Base-by-base conservation (phyloP, 2,329 filamentous ascomycete genomes). In the Apiospora kogelbergensis region DNA sequence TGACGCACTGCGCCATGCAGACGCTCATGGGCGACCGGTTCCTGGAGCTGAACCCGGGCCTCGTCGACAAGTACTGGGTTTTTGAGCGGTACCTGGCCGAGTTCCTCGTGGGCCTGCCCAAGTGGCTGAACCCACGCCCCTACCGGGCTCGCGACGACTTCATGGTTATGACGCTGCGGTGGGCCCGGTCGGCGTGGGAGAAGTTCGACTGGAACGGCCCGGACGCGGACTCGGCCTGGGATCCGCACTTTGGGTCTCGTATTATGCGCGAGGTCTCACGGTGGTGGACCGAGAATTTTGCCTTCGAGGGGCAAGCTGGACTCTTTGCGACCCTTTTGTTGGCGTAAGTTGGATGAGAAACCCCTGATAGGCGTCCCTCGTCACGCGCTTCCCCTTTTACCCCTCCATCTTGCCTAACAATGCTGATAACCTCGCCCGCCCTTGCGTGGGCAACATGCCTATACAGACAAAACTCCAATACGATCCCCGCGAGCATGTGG, bases 401-500 rank as follows among this genome's bases (percentile, higher is more conserved):
- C 1, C n/a, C n/a, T 15, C 17, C 37, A 7, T n/a, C 33, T 15
- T 17, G 3, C 6, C 17, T 9, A 20, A 33, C 24, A 10, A 33
- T 40, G 10, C 57, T 41, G 3, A 42, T 42, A 6, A 22, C n/a
- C 17, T 13, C 22, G 9, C 17, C 33, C 66, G 20, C 46, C 15
- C 2, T 7, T n/a, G n/a, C n/a, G n/a, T n/a, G n/a, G n/a, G n/a
- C n/a, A n/a, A n/a, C n/a, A 30, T 17, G 48, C 6, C 20, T 30
- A 24, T 44, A 24, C 40, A 60, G 76, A 0, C 69, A 72, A 26
- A 77, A 78, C 40, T 72, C 74, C 6, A 79, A 79, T 60, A 72
- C 74, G 0, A 71, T 80, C 6, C 78, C 78, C 0, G 72, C 77
- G 0, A 70, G 74, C 4, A 71, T 72, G 0, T 80, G 78, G 78